A percentile compares a stretch with the other conserved stretches of the same genome.
These are phyloP conservation scores for Antrodiella citrinella DNA, from an alignment of 768 basidiomycete genomes.

Conservation along the genomic window DNA sequence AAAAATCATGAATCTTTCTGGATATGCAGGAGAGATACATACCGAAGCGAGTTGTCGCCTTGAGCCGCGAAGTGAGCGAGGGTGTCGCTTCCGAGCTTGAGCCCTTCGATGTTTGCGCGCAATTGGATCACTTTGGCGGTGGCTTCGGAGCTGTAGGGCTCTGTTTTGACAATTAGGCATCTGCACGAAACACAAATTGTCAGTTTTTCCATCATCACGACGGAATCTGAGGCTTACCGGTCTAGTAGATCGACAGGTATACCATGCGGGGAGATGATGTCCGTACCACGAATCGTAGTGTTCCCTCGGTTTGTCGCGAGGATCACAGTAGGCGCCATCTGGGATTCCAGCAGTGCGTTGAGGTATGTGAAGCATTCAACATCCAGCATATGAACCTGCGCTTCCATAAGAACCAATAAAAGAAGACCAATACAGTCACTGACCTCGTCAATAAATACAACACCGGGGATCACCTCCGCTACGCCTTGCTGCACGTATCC, in stretches of 20 bases:
- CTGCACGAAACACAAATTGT: slow-evolving; percentile 33
- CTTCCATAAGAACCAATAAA: neutral
- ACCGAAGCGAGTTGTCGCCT: slow-evolving; percentile 80
- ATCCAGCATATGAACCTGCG: slow-evolving; percentile 97
- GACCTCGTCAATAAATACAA: slow-evolving; percentile 98
- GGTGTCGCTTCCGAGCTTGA: slow-evolving; percentile 68
- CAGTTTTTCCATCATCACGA: too few species aligned
- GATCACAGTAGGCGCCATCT: slow-evolving; percentile 96
- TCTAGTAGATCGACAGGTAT: slow-evolving; percentile 91
- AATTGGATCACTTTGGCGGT: slow-evolving; percentile 82
- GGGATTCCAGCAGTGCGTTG: slow-evolving; percentile 89
- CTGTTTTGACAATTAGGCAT: slow-evolving; percentile 93
- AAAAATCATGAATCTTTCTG: neutral
- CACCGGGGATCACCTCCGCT: slow-evolving; percentile 95
- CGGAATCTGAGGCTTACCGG: slow-evolving; percentile 40
- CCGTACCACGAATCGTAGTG: slow-evolving; percentile 83
- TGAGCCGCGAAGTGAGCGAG: slow-evolving; percentile 75
- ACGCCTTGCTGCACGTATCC: slow-evolving; percentile 97
- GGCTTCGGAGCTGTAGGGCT: slow-evolving; percentile 74
- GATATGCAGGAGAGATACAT: slow-evolving; percentile 20
- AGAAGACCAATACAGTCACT: slow-evolving; percentile 12
- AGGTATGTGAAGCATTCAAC: slow-evolving; percentile 99
- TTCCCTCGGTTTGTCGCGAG: slow-evolving; percentile 95
- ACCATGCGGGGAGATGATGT: slow-evolving; percentile 88
- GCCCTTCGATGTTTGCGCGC: slow-evolving; percentile 80